phyloP scores from a whole-genome alignment of 148 eudicot genomes.

The Chenopodium suecicum region DNA sequence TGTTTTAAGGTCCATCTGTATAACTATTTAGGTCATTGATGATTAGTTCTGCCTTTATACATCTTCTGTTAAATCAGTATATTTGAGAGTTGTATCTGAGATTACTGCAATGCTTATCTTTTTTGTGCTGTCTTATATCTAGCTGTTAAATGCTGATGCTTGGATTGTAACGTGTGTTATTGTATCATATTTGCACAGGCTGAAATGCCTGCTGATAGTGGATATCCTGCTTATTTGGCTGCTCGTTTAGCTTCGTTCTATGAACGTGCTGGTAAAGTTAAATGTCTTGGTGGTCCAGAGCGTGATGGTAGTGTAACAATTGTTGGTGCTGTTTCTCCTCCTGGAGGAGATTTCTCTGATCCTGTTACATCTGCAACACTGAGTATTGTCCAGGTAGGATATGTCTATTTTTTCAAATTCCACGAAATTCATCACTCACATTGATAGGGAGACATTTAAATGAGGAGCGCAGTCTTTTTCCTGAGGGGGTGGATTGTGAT shows the following conservation, averaged over 20 bases:
- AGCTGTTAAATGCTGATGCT: not conserved
- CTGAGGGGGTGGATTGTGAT: no score
- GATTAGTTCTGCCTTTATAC: not conserved
- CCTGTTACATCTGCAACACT: conserved; percentile 99
- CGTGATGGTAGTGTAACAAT: conserved; percentile 98
- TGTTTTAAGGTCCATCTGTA: not conserved
- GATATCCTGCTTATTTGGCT: conserved; percentile 99
- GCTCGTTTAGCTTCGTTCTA: conserved; percentile 98
- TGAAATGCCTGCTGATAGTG: conserved; percentile 99
- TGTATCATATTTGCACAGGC: conserved; percentile 48
- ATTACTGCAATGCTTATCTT: not conserved
- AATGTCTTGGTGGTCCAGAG: conserved; percentile 98
- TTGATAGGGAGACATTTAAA: not conserved
- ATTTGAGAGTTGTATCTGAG: conserved; percentile 1
- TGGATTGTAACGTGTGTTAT: conserved; percentile 10
- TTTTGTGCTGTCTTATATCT: not conserved
- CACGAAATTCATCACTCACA: not conserved
- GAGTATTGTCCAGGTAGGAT: conserved; percentile 91
- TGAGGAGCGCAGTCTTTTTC: not conserved
- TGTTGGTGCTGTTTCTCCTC: conserved; percentile 99
- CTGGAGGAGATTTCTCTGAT: conserved; percentile 99
- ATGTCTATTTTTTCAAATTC: not conserved
- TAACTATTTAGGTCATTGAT: not conserved
- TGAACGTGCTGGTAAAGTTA: conserved; percentile 99
- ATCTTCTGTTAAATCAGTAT: not conserved